Evolutionary conservation across 2,329 filamentous ascomycete genomes (phyloP).

Genomic region (Alternaria burnsii): DNA sequence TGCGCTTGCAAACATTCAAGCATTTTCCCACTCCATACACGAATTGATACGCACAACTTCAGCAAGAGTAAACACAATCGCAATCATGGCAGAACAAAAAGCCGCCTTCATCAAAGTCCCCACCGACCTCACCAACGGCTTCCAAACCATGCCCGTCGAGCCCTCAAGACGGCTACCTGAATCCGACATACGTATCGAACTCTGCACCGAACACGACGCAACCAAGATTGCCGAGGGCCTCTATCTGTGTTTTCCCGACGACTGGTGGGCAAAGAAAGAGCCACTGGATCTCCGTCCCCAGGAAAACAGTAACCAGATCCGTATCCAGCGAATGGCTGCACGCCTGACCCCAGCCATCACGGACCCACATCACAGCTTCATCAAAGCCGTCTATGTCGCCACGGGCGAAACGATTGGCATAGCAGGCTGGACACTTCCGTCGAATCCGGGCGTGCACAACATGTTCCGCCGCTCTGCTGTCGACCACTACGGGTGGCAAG

Average conservation of each 20-base stretch:
- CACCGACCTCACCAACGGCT: not conserved
- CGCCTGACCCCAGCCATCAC: constrained; percentile 31
- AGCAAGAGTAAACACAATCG: accelerated
- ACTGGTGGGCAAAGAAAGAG: constrained; percentile 35
- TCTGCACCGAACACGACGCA: constrained; percentile 29
- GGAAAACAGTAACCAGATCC: constrained; percentile 6
- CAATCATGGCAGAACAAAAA: constrained; percentile 24
- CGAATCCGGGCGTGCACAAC: constrained; percentile 25
- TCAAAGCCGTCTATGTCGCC: constrained; percentile 39
- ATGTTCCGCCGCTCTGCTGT: constrained; percentile 30
- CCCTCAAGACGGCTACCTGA: constrained; percentile 28
- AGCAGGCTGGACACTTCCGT: constrained; percentile 40
- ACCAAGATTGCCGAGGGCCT: constrained; percentile 35
- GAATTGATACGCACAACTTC: accelerated
- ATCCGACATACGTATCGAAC: constrained; percentile 27
- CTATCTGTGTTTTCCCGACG: constrained; percentile 35
- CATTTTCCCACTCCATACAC: accelerated
- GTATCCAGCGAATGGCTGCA: constrained; percentile 30
- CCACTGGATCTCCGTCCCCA: constrained; percentile 26
- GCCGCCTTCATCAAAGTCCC: constrained; percentile 30
- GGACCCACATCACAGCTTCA: constrained; percentile 27
- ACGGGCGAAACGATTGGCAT: constrained; percentile 33
- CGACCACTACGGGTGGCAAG: constrained; percentile 32
- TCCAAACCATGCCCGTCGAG: constrained; percentile 33
- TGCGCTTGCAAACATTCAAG: accelerated